Base-by-base conservation (phyloP, 2,329 filamentous ascomycete species). In the Magnaporthiopsis rhizophila region DNA sequence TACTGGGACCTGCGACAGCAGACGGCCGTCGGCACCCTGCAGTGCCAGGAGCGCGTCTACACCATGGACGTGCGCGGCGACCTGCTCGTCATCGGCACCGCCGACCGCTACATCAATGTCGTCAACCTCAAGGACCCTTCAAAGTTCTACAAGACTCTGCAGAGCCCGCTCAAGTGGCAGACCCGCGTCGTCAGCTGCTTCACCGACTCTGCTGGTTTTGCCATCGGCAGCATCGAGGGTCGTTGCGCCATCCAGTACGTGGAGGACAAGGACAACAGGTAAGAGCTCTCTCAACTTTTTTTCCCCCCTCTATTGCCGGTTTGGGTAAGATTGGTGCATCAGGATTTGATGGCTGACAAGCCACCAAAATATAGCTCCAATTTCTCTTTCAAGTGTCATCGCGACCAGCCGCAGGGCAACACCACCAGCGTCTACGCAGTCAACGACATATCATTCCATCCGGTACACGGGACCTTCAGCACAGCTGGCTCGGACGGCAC, bases 301-400 rank as follows among this genome's bases (percentile, higher is more conserved):
- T 36, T 36, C 9, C 28, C 5, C 32, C 18, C 36, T 60, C 21
- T 2, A 12, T 60, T 26, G 24, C 18, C 18, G 21, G 24, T 26
- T 18, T 61, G n/a, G 15, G 59, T 18, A 8, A 34, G n/a, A 28
- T 8, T n/a, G 13, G 34, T 7, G 28, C 9, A 61, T 12, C 59
- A 53, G 45, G 21, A 24, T 3, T 18, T 3, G 13, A 13, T 38
- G 38, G 26, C 59, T 45, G 45, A 66, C 34, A 30, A 30, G 6
- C 4, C 3, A 50, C 63, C 63, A 53, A 12, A 28, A 50, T 12
- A 64, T 68, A 89, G 88, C 71, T 90, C 89, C 72, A 98, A 99
- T 81, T 99, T 99, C 82, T 97, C 92, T 58, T 99, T 99, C 87
- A 98, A 98, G 79, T 99, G 95, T 78, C 95, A 99, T 77, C 92